A percentile compares a stretch with the other conserved stretches of the same genome.
phyloP scores from a whole-genome alignment of 225 moss, liverwort and hornwort genomes.

The Pseudoscleropodium purum region DNA sequence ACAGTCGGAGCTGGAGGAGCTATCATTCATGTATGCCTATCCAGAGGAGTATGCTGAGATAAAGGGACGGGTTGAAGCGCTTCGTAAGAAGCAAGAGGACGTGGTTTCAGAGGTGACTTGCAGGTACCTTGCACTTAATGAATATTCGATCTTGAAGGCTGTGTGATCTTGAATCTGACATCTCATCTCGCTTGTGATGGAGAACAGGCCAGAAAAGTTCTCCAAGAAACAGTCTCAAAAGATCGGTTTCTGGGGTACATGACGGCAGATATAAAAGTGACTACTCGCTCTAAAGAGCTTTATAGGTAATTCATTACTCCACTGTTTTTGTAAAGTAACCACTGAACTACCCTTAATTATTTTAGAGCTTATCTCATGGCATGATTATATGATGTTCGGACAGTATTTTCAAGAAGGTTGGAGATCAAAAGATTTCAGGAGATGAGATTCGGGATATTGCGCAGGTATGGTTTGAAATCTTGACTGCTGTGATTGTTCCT shows the following conservation, averaged over 20 bases:
- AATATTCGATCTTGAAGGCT: background rate
- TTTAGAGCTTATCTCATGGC: background rate
- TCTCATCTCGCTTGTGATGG: background rate
- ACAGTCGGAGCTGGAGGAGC: constrained; percentile 96
- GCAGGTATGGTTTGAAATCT: constrained; percentile 41
- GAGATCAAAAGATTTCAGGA: constrained; percentile 63
- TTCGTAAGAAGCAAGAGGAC: constrained; percentile 84
- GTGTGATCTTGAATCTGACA: background rate
- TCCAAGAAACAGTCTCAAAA: constrained; percentile 70
- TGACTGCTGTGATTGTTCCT: background rate
- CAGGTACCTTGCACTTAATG: background rate
- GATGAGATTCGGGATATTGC: constrained; percentile 94
- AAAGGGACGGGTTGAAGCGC: constrained; percentile 43
- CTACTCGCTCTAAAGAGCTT: constrained; percentile 74
- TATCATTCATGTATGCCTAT: constrained; percentile 87
- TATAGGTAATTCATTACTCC: constrained; percentile 47
- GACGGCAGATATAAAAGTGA: constrained; percentile 81
- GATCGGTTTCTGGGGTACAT: constrained; percentile 92
- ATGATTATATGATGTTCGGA: background rate
- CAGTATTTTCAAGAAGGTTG: constrained; percentile 90
- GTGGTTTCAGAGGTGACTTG: constrained; percentile 74
- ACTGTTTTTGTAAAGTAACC: background rate
- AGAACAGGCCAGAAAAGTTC: constrained; percentile 66
- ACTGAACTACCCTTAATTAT: background rate
- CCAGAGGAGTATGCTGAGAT: constrained; percentile 73